Evolutionary conservation across 192 early-diverging fungal species (phyloP).

Genomic region (Umbelopsis isabellina): DNA sequence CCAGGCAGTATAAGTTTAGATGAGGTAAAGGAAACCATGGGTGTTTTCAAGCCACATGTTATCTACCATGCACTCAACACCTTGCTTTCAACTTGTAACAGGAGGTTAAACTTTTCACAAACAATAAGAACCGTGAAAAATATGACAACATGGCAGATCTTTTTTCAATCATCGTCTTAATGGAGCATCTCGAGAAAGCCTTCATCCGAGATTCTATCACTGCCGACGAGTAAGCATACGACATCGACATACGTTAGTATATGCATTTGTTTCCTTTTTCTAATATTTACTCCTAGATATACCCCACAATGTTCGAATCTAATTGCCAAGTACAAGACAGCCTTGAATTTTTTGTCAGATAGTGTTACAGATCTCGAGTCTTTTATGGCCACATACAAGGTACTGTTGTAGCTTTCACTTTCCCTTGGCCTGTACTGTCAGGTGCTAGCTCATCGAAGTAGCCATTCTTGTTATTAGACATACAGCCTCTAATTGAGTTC

Average conservation of each 20-base stretch:
- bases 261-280: neutral
- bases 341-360: constrained; percentile 65
- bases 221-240: constrained; percentile 69
- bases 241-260: neutral
- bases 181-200: constrained; percentile 91
- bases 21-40: neutral
- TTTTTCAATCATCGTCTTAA: constrained; percentile 88
- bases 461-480: neutral
- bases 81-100: constrained; percentile 28
- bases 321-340: constrained; percentile 91
- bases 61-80: neutral
- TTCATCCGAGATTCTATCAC: constrained; percentile 89
- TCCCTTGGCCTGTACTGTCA: too few relatives aligned
- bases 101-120: constrained; percentile 81
- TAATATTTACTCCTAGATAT: constrained; percentile 57
- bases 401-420: constrained; percentile 18
- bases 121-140: constrained; percentile 83
- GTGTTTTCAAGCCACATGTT: neutral
- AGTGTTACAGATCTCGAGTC: constrained; percentile 66
- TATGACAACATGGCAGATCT: constrained; percentile 93
- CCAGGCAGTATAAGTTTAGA: constrained; percentile 11
- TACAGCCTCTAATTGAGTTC: neutral
- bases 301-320: constrained; percentile 88
- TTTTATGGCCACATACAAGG: constrained; percentile 84
- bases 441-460: too few relatives aligned